Evolutionary conservation across 129 eudicot genomes (phyloP).

Genomic region (Erigeron canadensis): DNA sequence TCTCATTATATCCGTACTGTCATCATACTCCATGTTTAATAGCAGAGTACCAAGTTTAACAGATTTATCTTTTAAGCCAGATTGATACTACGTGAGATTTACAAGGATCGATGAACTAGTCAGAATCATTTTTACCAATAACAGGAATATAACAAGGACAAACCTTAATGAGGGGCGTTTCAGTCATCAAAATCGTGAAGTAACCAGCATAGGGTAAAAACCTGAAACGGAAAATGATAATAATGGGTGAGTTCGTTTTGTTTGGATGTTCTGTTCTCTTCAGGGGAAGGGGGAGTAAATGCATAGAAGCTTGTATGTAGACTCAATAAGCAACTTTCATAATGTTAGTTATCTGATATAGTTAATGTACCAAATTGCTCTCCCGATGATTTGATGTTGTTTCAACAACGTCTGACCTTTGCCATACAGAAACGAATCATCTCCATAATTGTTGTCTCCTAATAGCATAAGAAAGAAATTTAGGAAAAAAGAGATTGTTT

Average conservation of each 20-base stretch:
- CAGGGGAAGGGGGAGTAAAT: background rate
- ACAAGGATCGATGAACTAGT: no score
- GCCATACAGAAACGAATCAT: slow-evolving; percentile 23
- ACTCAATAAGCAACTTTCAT: background rate
- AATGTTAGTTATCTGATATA: background rate
- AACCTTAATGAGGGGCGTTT: slow-evolving; percentile 24
- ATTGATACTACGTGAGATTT: background rate
- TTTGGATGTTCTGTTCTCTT: background rate
- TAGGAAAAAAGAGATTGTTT: background rate
- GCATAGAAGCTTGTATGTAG: slow-evolving; percentile 12
- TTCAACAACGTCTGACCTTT: slow-evolving; percentile 19
- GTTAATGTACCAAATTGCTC: slow-evolving; percentile 23
- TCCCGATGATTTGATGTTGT: slow-evolving; percentile 25
- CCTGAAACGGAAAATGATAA: background rate
- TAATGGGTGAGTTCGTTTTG: background rate
- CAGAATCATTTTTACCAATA: background rate
- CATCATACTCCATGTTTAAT: background rate
- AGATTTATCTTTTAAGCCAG: background rate
- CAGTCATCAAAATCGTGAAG: slow-evolving; percentile 22
- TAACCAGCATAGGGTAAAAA: slow-evolving; percentile 28
- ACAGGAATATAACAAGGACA: background rate
- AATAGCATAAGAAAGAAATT: slow-evolving; percentile 1
- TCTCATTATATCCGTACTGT: background rate
- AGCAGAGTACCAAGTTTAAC: background rate
- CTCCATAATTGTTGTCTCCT: slow-evolving; percentile 26